phyloP scores from a whole-genome alignment of 2,329 filamentous ascomycete genomes.

The Fusarium burgessii region DNA sequence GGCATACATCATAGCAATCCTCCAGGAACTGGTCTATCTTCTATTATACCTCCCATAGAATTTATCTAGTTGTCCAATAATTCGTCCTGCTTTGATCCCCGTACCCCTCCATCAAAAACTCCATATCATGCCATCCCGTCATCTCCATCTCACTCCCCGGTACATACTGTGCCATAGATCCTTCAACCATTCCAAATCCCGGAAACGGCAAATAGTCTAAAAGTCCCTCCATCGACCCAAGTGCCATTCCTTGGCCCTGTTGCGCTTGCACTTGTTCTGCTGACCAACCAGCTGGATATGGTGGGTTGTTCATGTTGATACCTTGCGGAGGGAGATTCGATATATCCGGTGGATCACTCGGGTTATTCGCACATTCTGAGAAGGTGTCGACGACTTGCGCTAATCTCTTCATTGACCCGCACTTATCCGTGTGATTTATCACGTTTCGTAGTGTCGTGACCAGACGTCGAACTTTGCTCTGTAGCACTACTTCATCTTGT shows the following conservation, averaged over 20 bases:
- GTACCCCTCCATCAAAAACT: slow-evolving; percentile 36
- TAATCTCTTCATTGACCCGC: slow-evolving; percentile 48
- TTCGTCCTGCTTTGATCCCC: slow-evolving; percentile 12
- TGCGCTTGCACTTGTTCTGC: slow-evolving; percentile 14
- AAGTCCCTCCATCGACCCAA: slow-evolving; percentile 35
- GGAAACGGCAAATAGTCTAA: slow-evolving; percentile 29
- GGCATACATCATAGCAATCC: background rate
- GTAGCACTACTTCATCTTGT: slow-evolving; percentile 15
- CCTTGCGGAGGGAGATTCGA: slow-evolving; percentile 3
- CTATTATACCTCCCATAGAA: background rate
- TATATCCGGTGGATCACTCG: slow-evolving; percentile 1
- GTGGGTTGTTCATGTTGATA: background rate
- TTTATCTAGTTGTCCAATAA: background rate
- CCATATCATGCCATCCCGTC: slow-evolving; percentile 43
- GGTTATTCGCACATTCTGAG: slow-evolving; percentile 41
- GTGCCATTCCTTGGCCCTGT: background rate
- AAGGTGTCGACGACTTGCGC: slow-evolving; percentile 47
- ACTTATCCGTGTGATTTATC: slow-evolving; percentile 44
- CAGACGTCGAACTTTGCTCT: slow-evolving; percentile 17
- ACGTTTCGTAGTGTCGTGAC: slow-evolving; percentile 31
- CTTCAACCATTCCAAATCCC: slow-evolving; percentile 10
- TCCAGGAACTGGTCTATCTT: fast-evolving
- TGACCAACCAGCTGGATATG: background rate
- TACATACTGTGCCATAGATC: slow-evolving; percentile 29
- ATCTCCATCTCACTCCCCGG: slow-evolving; percentile 25